phyloP scores from a whole-genome alignment of 2,329 filamentous ascomycete genomes.

The Fusarium staphyleae region DNA sequence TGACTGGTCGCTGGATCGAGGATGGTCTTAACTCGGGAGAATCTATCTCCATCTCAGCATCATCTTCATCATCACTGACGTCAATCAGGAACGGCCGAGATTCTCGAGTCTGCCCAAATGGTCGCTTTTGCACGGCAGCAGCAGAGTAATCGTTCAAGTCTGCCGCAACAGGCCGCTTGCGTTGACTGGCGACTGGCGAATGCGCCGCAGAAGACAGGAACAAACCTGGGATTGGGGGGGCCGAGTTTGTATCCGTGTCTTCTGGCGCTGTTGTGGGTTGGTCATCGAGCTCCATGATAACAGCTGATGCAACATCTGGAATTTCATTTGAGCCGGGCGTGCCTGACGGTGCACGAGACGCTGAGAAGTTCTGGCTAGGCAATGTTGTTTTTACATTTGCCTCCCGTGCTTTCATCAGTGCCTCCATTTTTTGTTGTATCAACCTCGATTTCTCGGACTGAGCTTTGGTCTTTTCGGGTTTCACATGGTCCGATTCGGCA shows the following conservation, averaged over 20 bases:
- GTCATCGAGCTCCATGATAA: slow-evolving; percentile 1
- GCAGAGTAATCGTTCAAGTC: slow-evolving; percentile 69
- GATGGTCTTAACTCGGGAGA: slow-evolving; percentile 56
- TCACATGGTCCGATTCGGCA: background rate
- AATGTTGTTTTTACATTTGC: slow-evolving; percentile 44
- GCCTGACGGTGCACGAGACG: background rate
- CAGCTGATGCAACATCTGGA: slow-evolving; percentile 3
- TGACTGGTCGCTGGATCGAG: slow-evolving; percentile 43
- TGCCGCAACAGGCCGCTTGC: slow-evolving; percentile 64
- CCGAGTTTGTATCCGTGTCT: slow-evolving; percentile 17
- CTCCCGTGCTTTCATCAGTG: slow-evolving; percentile 67
- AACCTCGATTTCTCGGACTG: slow-evolving; percentile 75
- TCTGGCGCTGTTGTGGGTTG: slow-evolving; percentile 9
- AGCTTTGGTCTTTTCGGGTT: slow-evolving; percentile 30
- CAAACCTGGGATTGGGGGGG: slow-evolving; percentile 48
- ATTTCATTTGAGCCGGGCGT: slow-evolving; percentile 13
- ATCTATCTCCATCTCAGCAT: slow-evolving; percentile 73
- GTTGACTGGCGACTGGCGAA: slow-evolving; percentile 26
- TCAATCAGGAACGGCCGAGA: slow-evolving; percentile 78
- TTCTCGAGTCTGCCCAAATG: slow-evolving; percentile 65
- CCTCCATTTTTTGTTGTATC: slow-evolving; percentile 79
- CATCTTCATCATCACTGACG: slow-evolving; percentile 76
- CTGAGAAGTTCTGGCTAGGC: background rate
- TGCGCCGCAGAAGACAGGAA: slow-evolving; percentile 44
- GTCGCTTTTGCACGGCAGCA: slow-evolving; percentile 59